Evolutionary conservation across 768 basidiomycete genomes (phyloP), one percentile per base, ranked within the genome.

Genomic region (Tephrocybe rancida): DNA sequence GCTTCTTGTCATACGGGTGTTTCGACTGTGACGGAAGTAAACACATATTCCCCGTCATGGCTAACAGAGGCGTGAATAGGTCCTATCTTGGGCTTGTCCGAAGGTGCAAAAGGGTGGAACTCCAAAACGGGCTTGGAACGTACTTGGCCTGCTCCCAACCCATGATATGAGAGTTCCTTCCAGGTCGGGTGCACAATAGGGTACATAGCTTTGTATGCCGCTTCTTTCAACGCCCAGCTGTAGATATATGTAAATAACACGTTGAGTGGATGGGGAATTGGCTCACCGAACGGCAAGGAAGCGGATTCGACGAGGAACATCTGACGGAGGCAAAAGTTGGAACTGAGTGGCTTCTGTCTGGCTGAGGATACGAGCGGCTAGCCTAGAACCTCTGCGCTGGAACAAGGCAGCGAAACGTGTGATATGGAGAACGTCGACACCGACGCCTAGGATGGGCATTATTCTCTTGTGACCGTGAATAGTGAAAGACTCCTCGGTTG

Each of bases 181-280:
- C 92, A 94, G 6, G 80, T 82, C 16, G 88, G 83, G 27, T 63
- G 72, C 37, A 79, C 64, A 18, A 54, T 26, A 0, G 91, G 91
- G 64, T 83, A 91, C 54, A 92, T 63, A 0, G 92, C 92, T 64
- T 95, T 95, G 73, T 93, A 95, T 0, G 86, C 84, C 0, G 92
- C 89, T 68, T 95, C 92, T 61, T 95, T 95, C 18, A 89, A 80
- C 27, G 83, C 76, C 90, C 90, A 95, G 14, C 92, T 94, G 60
- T 24, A 18, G 44, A 38, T 25, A 54, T 50, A 24, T 56, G 24
- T 61, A 30, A 44, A 22, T 13, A 27, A 14, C 19, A 37, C 14
- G 18, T 16, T 3, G 18, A 21, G 34, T 11, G 26, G 35, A 18
- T 18, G 5, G 27, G 44, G 26, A 55, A 11, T n/a, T 44, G 13